Evolutionary conservation across 2,329 filamentous ascomycete genomes (phyloP).

Genomic region (Diaporthe vaccinii): DNA sequence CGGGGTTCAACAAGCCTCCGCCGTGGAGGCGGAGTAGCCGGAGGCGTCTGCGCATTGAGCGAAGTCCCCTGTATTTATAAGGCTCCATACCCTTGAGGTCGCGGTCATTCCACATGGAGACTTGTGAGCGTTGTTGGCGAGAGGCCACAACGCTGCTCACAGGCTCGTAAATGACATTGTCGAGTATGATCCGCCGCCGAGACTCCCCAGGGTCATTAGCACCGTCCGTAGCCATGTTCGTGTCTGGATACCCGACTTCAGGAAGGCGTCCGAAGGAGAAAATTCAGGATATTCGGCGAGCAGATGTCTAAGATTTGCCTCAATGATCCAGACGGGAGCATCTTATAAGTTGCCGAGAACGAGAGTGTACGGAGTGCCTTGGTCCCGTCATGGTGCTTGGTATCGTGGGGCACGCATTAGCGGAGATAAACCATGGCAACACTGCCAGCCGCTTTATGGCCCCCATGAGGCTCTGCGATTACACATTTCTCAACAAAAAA

Average conservation of each 20-base stretch:
- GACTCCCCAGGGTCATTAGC: background rate
- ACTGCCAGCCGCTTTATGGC: background rate
- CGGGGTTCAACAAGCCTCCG: background rate
- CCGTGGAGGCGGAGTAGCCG: background rate
- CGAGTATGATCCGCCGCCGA: background rate
- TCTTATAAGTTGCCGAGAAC: background rate
- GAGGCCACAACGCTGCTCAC: background rate
- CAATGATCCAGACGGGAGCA: background rate
- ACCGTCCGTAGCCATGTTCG: background rate
- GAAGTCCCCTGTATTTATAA: background rate
- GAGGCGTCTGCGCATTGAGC: background rate
- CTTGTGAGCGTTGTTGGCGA: constrained; percentile 4
- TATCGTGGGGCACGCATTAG: background rate
- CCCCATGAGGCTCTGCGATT: constrained; percentile 1
- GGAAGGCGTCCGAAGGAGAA: background rate
- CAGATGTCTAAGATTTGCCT: background rate
- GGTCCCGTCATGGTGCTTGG: background rate
- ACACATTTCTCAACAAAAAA: background rate
- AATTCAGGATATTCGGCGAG: background rate
- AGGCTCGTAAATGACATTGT: constrained; percentile 4
- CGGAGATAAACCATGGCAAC: background rate
- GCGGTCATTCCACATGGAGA: background rate
- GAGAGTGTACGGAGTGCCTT: background rate
- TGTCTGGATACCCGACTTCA: no score
- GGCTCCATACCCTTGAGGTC: background rate